These are phyloP conservation scores for Aspergillus texensis DNA, from an alignment of 2,329 filamentous ascomycete species.

Conservation along the genomic window DNA sequence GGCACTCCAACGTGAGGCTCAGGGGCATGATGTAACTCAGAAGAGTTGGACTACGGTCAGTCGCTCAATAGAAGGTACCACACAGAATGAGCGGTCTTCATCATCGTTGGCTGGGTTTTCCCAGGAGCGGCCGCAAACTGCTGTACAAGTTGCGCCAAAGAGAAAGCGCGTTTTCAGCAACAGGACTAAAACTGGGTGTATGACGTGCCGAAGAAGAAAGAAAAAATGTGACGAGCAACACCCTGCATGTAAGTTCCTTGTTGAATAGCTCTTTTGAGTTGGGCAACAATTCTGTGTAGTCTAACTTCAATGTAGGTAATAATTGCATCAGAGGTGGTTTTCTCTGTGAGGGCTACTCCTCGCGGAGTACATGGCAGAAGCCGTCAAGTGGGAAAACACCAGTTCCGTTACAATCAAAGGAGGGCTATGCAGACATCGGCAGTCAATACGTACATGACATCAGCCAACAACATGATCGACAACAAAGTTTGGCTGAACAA, in stretches of 20 bases:
- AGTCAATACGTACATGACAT: conserved; percentile 43
- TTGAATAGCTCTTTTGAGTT: conserved; percentile 7
- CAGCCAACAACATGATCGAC: conserved; percentile 39
- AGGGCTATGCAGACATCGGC: conserved; percentile 53
- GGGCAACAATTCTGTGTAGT: conserved; percentile 7
- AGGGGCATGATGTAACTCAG: conserved; percentile 41
- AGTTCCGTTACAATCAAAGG: conserved; percentile 82
- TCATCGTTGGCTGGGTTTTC: conserved; percentile 35
- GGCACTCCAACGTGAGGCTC: conserved; percentile 54
- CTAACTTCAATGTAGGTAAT: conserved; percentile 59
- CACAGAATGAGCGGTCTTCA: conserved; percentile 37
- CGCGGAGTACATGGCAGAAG: conserved; percentile 77
- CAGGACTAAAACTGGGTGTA: conserved; percentile 90
- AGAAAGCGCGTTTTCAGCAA: conserved; percentile 75
- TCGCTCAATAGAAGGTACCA: conserved; percentile 41
- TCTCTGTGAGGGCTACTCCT: conserved; percentile 86
- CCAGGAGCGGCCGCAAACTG: conserved; percentile 36
- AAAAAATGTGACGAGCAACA: conserved; percentile 98
- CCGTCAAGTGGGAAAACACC: conserved; percentile 68
- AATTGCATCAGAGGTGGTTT: conserved; percentile 93
- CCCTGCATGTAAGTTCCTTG: conserved; percentile 73
- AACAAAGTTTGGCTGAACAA: conserved; percentile 35
- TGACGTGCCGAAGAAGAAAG: conserved; percentile 88
- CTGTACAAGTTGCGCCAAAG: conserved; percentile 46
- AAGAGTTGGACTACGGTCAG: conserved; percentile 35